Evolutionary conservation across 2,329 filamentous ascomycete genomes (phyloP).

Genomic region (Apiospora pterosperma): DNA sequence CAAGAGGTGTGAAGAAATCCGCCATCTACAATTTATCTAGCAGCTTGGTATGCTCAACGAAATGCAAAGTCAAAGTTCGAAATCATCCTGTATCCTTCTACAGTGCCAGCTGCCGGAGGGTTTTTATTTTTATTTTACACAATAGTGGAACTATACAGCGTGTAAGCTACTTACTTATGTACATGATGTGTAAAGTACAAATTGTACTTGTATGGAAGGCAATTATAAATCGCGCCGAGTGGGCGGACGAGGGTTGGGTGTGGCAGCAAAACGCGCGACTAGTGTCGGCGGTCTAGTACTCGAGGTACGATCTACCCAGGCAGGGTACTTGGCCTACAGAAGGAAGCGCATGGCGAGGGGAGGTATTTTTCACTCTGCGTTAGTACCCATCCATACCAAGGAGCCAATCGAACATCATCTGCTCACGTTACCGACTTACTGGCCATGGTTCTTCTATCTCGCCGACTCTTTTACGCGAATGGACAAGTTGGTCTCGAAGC

Average conservation of each 20-base stretch:
- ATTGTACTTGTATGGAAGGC: neutral
- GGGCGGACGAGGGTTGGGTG: neutral
- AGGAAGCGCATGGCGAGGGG: neutral
- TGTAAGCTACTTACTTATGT: no score
- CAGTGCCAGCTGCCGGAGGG: neutral
- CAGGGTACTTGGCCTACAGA: neutral
- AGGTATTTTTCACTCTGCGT: no score
- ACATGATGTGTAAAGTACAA: no score
- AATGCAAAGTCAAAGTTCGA: neutral
- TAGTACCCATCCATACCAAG: no score
- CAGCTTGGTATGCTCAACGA: neutral
- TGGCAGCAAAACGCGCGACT: slow-evolving; percentile 1
- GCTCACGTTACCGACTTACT: neutral
- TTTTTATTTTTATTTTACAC: neutral
- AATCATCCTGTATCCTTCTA: neutral
- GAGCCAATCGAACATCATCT: neutral
- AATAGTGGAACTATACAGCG: neutral
- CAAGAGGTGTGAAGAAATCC: neutral
- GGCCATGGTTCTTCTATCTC: neutral
- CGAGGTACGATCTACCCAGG: neutral
- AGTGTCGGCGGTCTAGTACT: neutral
- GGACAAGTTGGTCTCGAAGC: neutral
- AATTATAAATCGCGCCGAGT: neutral
- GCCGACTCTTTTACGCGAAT: neutral
- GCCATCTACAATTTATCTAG: neutral